Percentiles rank a stretch among this genome's conserved stretches.
These are phyloP conservation scores for Carex sylvatica DNA, from an alignment of 202 grass and related monocot genomes.

Conservation along the genomic window DNA sequence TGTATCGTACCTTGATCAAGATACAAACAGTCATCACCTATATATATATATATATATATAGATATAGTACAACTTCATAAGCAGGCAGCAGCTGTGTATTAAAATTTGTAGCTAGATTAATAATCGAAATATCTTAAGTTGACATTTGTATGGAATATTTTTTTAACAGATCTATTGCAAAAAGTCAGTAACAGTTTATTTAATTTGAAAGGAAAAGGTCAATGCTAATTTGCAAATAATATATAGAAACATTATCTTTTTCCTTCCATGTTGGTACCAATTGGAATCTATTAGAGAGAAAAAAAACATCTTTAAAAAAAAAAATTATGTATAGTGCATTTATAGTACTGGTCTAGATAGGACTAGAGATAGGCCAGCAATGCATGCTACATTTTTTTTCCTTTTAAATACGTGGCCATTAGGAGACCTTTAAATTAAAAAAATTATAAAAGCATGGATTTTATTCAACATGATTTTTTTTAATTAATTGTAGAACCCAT, in stretches of 20 bases:
- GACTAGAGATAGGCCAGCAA: conserved; percentile 12
- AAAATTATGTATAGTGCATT: not conserved
- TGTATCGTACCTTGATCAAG: not conserved
- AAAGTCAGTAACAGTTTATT: not conserved
- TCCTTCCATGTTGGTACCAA: conserved; percentile 7
- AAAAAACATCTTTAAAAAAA: not conserved
- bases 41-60: not conserved
- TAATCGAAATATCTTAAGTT: not conserved
- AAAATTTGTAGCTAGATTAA: not conserved
- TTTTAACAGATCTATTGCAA: not conserved
- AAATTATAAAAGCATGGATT: conserved; percentile 20
- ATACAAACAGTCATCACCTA: not conserved
- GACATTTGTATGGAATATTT: not conserved
- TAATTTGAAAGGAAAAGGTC: not conserved
- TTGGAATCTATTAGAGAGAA: not conserved
- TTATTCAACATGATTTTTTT: not conserved
- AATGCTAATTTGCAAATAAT: not conserved
- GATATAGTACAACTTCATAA: not conserved
- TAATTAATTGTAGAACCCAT: not conserved
- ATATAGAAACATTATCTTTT: not conserved
- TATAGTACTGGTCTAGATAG: not conserved
- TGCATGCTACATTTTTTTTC: not conserved
- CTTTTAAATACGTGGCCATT: not conserved
- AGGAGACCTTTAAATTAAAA: not conserved
- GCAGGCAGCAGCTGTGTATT: not conserved